Percentiles rank a stretch among this genome's conserved stretches.
Conservation (phyloP, 1,139 yeast genomes). For the Magnusiomyces tetraspermus region DNA sequence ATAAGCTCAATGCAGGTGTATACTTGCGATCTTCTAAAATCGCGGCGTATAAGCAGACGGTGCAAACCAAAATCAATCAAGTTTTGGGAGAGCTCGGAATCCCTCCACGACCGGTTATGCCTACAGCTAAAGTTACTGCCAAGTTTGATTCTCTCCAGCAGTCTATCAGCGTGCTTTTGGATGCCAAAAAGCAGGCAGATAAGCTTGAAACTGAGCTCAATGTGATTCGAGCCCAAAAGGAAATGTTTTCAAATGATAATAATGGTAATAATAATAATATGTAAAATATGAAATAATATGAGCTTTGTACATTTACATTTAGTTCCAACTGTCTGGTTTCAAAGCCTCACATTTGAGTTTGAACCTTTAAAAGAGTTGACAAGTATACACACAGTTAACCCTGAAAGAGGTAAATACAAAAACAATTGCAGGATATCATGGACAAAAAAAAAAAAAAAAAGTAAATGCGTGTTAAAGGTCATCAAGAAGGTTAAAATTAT, state of each 20-base stretch:
- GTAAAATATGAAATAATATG: too few relatives aligned
- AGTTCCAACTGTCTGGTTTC: too few relatives aligned
- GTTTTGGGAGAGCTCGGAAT: conserved; percentile 70
- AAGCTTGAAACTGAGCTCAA: background rate
- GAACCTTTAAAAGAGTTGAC: too few relatives aligned
- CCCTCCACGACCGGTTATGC: conserved; percentile 75
- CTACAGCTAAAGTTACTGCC: conserved; percentile 70
- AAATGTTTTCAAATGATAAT: background rate
- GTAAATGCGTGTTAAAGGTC: too few relatives aligned
- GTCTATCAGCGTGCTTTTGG: conserved; percentile 51
- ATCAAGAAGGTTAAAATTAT: too few relatives aligned
- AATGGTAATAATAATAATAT: too few relatives aligned
- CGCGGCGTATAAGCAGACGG: conserved; percentile 54
- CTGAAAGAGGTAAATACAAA: too few relatives aligned
- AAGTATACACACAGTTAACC: too few relatives aligned
- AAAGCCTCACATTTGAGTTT: too few relatives aligned
- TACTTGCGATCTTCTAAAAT: conserved; percentile 63
- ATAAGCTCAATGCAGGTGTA: conserved; percentile 68
- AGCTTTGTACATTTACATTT: too few relatives aligned
- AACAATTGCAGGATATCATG: too few relatives aligned
- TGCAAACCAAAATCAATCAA: conserved; percentile 67
- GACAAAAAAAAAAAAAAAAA: too few relatives aligned
- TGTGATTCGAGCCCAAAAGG: background rate
- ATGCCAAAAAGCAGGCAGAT: conserved; percentile 23
- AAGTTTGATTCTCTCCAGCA: conserved; percentile 71